Conservation (phyloP, 2,329 filamentous ascomycete genomes). For the Fulvia fulva region DNA sequence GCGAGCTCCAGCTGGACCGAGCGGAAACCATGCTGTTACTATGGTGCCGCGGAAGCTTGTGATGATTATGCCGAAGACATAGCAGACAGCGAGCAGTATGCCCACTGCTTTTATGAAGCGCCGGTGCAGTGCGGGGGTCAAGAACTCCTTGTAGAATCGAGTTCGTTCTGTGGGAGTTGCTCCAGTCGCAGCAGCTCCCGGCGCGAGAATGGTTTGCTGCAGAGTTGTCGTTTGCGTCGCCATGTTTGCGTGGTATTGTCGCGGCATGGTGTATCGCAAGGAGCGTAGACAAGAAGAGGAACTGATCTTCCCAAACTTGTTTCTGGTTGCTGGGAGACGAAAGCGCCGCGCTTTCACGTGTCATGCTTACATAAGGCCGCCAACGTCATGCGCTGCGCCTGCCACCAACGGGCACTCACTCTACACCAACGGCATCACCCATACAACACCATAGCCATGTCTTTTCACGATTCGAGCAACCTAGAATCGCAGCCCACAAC, state of each 20-base stretch:
- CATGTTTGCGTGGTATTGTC: not conserved
- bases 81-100: constrained; percentile 67
- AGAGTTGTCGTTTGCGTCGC: constrained; percentile 26
- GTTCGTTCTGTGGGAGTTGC: not conserved
- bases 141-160: constrained; percentile 73
- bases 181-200: not conserved
- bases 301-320: not conserved
- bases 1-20: constrained; percentile 71
- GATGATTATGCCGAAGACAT: constrained; percentile 66
- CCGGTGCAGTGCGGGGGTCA: constrained; percentile 82
- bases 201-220: constrained; percentile 44
- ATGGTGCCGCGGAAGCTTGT: constrained; percentile 61
- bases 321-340: not conserved
- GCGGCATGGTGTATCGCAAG: not conserved
- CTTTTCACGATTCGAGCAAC: constrained; percentile 80
- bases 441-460: constrained; percentile 56
- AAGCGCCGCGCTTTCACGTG: not conserved
- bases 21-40: constrained; percentile 75
- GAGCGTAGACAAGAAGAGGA: not conserved
- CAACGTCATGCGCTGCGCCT: not conserved
- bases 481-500: constrained; percentile 75
- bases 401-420: not conserved
- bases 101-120: constrained; percentile 76
- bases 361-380: not conserved
- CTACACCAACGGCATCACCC: not conserved